phyloP scores from a whole-genome alignment of 164 flowering plant species.

The Echeveria elegans region DNA sequence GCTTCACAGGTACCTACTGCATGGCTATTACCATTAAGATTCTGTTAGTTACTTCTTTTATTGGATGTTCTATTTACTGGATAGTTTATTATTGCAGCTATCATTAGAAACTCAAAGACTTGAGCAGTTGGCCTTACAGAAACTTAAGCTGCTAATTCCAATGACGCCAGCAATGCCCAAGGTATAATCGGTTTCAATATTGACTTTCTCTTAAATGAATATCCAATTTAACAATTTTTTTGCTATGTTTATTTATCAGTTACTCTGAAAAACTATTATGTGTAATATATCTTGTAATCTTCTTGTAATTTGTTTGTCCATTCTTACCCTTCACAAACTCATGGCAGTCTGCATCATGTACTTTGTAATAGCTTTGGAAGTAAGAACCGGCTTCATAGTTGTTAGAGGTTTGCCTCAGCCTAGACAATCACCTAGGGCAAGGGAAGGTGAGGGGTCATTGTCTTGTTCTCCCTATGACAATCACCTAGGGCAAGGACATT shows the following conservation, averaged over 20 bases:
- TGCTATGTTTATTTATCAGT: neutral
- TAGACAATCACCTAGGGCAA: neutral
- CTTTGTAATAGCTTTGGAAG: neutral
- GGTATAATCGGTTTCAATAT: constrained; percentile 34
- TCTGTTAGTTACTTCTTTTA: constrained; percentile 1
- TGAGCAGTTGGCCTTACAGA: constrained; percentile 76
- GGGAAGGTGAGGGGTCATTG: constrained; percentile 1
- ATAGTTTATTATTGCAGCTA: constrained; percentile 23
- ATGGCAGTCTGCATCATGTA: neutral
- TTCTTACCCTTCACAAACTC: no score
- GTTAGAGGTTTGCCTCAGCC: neutral
- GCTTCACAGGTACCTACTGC: constrained; percentile 48
- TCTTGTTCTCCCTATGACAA: no score
- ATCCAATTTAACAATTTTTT: neutral
- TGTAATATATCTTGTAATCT: neutral
- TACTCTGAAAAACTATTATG: neutral
- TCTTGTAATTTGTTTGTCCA: no score
- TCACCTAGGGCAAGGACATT: neutral
- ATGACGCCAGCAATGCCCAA: constrained; percentile 71
- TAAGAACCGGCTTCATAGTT: neutral
- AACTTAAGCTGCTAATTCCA: constrained; percentile 76
- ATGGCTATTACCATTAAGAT: neutral
- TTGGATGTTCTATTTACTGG: constrained; percentile 8
- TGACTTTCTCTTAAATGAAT: neutral
- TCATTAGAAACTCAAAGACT: constrained; percentile 65